These are phyloP conservation scores for Botrytis fragariae DNA, from an alignment of 2,329 filamentous ascomycete genomes.

Conservation along the genomic window DNA sequence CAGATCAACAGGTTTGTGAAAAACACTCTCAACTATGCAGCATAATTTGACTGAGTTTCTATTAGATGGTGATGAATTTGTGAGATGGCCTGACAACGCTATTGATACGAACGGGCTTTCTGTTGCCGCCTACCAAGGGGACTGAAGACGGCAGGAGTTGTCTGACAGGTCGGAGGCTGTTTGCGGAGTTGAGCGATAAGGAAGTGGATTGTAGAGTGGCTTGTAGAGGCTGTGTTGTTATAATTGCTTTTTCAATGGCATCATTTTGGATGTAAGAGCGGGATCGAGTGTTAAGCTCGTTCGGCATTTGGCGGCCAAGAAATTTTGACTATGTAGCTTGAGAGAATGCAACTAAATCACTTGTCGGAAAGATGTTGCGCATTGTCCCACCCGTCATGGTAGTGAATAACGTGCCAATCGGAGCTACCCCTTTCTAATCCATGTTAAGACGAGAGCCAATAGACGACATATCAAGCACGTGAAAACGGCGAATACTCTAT, in stretches of 20 bases:
- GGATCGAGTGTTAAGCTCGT: not conserved
- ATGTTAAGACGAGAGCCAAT: not conserved
- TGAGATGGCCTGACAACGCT: slow-evolving; percentile 11
- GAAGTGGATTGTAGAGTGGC: not conserved
- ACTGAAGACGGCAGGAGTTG: not conserved
- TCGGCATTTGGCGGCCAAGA: not conserved
- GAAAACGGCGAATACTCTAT: not conserved
- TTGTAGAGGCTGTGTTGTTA: not conserved
- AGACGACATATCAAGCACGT: not conserved
- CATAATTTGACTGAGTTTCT: not conserved
- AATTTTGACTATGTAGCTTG: not conserved
- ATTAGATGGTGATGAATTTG: slow-evolving; percentile 10
- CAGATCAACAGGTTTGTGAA: not conserved
- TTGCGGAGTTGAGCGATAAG: too few species aligned
- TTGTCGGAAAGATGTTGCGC: not conserved
- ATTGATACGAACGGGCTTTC: not conserved
- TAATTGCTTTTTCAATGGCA: not conserved
- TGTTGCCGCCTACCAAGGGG: not conserved
- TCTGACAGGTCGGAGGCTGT: not conserved
- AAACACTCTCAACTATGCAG: not conserved
- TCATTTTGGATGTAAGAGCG: not conserved
- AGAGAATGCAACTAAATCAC: not conserved
- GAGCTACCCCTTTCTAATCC: not conserved
- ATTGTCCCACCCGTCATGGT: not conserved
- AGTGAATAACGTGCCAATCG: not conserved